Base-by-base conservation (phyloP, 192 early-diverging fungal genomes). In the Backusella liffmaniae region DNA sequence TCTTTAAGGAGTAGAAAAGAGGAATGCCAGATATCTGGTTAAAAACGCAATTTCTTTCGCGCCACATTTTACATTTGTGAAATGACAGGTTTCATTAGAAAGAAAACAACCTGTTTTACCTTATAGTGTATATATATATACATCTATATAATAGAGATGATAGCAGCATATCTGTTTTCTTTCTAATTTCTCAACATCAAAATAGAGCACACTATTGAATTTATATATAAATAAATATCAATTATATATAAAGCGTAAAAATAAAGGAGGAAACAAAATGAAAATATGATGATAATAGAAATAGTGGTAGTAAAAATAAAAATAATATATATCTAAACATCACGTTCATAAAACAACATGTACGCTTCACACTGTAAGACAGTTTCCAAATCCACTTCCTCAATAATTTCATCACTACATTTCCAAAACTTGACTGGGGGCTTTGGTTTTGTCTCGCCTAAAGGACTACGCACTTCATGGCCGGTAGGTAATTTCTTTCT, bases 311-410 rank as follows among this genome's bases (percentile, higher is more conserved):
- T 53, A 21, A 53, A n/a, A 53, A 53, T 53, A 21, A 23, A 21
- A 56, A 9, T 8, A 21, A 56, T 9, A 66, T 21, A 67, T 35
- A 34, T 66, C 72, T 73, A 78, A 32, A 70, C 3, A 66, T 80
- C 82, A 62, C 85, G 90, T 79, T 94, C 93, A 73, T 93, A 94
- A 71, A 93, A 90, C 5, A 93, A 80, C 87, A 94, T 86, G 70
- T 94, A 94, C 3, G 93, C 91, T 74, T 93, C 92, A 36, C 85
- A 83, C 29, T 85, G 79, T 41, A 91, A 84, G 16, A 94, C 93
- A 65, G 84, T 79, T 4, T 88, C 75, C 46, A 92, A 80, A 32
- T 88, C 81, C 3, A 91, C 93, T 66, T 90, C 87, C 67, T 90
- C 85, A 13, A 94, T 90, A 66, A 89, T 81, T 70, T 93, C 91